Base-by-base conservation (phyloP, 2,329 filamentous ascomycete genomes). In the Pleurostoma richardsiae region DNA sequence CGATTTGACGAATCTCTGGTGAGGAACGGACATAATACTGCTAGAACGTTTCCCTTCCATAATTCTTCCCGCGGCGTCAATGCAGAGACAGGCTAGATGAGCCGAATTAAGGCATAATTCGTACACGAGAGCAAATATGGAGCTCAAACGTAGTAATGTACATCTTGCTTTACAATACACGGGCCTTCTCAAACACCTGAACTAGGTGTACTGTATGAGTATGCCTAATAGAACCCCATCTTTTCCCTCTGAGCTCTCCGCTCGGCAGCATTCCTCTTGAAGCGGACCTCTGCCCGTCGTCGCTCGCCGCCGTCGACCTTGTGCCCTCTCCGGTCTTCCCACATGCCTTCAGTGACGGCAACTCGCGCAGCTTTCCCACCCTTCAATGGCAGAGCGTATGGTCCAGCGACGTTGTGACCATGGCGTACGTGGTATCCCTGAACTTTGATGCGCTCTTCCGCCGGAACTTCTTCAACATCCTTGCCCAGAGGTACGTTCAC, bases 251-350 rank as follows among this genome's bases (percentile, higher is more conserved):
- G 67, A 62, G 88, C 89, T 67, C 85, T 88, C 55, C 88, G 84
- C 71, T 91, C 88, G 33, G 83, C 83, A 44, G 87, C 83, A 54
- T 86, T 80, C 71, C 83, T 86, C 83, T 95, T 96, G 58, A 91
- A 90, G 58, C 88, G 79, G 44, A 96, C 84, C 71, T 95, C 86
- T 11, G 86, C 88, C 65, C 80, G 83, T 68, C 94, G 82, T 66
- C 94, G 84, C 76, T 99, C 94, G 76, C 94, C 94, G 61, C 94
- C 94, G 68, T 97, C 91, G 55, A 99, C 85, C 83, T 97, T 97
- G 60, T 83, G 82, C 29, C 94, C 92, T 59, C 85, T 79, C 63
- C 79, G 85, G 59, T 90, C 77, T 73, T 97, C 92, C 94, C 92
- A 97, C 74, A 97, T 86, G 7, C 92, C 90, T 65, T 96, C 91